Base-by-base conservation (phyloP, 2,329 filamentous ascomycete genomes). In the Allantophomopsis lycopodina region DNA sequence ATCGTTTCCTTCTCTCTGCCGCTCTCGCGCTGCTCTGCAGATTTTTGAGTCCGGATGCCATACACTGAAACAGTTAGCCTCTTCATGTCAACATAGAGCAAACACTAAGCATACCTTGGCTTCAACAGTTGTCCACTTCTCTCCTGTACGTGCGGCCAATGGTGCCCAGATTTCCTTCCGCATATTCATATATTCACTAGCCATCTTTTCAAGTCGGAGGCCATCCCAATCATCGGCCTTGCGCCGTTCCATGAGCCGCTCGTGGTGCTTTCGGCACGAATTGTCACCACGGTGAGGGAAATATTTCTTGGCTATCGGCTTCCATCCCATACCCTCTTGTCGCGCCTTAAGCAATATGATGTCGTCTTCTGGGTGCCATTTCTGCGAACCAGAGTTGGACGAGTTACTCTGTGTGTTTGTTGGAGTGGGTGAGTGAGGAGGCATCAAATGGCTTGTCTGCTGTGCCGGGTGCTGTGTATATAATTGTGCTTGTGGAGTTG, bases 211-310 rank as follows among this genome's bases (percentile, higher is more conserved):
- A 17, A 88, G 66, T 63, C 83, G 83, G 48, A 78, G 66, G 15
- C 72, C 72, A 51, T 89, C 83, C 79, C 84, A 91, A 52, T 88
- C 81, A 42, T 55, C 66, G 55, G 42, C 56, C 46, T 42, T 51
- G 4, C 48, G 69, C 48, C 79, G 76, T 61, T 89, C 82, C 68
- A 89, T 79, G 48, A 94, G 64, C 32, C 86, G 72, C 61, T 94
- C 86, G 52, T 93, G 85, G 40, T 86, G 76, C 63, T 94, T 94
- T 47, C 86, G 83, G 61, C 86, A 94, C 14, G 87, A 87, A 56
- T 56, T 57, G 2, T 53, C 65, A 7, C 74, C 76, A 65, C 94
- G 94, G 56, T 62, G 68, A 1, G 79, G 81, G 56, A 94, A 94
- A 60, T 85, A 76, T 45, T 70, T 73, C 44, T 69, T 68, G 50